Evolutionary conservation across 345 rosid genomes (phyloP).

Genomic region (Populus davidiana): DNA sequence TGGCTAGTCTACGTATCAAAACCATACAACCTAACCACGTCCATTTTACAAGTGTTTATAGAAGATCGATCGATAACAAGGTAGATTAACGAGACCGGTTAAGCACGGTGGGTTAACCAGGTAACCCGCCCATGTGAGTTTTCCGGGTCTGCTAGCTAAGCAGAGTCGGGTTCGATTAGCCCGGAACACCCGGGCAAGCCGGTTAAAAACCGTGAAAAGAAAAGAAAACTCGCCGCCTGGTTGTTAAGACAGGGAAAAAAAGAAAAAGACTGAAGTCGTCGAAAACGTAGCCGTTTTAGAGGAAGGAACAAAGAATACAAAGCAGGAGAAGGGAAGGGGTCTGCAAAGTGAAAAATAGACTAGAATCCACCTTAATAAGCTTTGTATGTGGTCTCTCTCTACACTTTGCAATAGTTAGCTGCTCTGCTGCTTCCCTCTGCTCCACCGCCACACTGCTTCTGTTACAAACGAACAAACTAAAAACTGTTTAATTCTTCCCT

Average conservation of each 20-base stretch:
- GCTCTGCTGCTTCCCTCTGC: neutral
- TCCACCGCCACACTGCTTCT: neutral
- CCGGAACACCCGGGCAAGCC: too few species aligned
- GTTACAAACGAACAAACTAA: neutral
- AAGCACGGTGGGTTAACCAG: too few species aligned
- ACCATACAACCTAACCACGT: too few species aligned
- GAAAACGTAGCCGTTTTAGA: neutral
- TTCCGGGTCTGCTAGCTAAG: too few species aligned
- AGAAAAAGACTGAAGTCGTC: neutral
- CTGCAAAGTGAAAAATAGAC: neutral
- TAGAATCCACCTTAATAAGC: neutral
- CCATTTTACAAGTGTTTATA: too few species aligned
- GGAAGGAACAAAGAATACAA: neutral
- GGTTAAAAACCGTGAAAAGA: too few species aligned
- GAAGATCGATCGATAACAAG: too few species aligned
- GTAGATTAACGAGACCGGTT: too few species aligned
- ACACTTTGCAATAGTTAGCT: neutral
- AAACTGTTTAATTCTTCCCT: neutral
- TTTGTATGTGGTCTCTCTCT: neutral
- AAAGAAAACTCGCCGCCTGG: neutral
- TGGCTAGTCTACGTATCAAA: too few species aligned
- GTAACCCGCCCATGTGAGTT: too few species aligned
- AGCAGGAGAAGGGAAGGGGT: neutral
- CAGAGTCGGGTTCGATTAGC: too few species aligned
- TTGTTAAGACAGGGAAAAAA: neutral